These are phyloP conservation scores for Cladorrhinum sp. DNA, from an alignment of 2,329 filamentous ascomycete genomes.

Conservation along the genomic window DNA sequence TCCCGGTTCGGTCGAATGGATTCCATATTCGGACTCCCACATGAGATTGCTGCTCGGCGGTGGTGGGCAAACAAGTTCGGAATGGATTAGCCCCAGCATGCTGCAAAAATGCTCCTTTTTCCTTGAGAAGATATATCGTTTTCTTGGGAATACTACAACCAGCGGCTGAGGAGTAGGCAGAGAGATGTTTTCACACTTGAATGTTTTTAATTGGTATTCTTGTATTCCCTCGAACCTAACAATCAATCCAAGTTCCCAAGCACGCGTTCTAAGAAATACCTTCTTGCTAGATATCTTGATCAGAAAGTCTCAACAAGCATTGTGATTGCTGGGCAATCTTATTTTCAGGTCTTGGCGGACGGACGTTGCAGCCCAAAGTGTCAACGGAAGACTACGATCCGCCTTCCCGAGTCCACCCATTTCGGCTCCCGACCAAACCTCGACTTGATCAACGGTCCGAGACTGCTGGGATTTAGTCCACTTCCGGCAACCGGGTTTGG, in stretches of 20 bases:
- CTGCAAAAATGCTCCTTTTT: constrained; percentile 17
- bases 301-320: neutral
- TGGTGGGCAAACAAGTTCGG: constrained; percentile 27
- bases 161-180: neutral
- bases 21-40: constrained; percentile 37
- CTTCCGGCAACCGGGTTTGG: constrained; percentile 20
- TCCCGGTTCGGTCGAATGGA: constrained; percentile 50
- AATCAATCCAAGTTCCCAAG: neutral
- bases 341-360: constrained; percentile 10
- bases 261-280: too few species aligned
- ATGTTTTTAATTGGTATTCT: neutral
- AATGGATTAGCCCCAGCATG: constrained; percentile 20
- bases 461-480: constrained; percentile 12
- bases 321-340: constrained; percentile 7
- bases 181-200: too few species aligned
- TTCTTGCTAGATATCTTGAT: too few species aligned
- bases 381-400: constrained; percentile 21
- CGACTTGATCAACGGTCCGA: constrained; percentile 11
- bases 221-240: neutral
- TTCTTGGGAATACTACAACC: too few species aligned
- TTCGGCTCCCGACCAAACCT: constrained; percentile 9
- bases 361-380: constrained; percentile 7
- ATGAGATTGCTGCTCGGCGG: constrained; percentile 43
- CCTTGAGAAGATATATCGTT: constrained; percentile 11
- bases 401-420: neutral